Evolutionary conservation across 306 rosid species (phyloP).

Genomic region (Carpinus viminea): DNA sequence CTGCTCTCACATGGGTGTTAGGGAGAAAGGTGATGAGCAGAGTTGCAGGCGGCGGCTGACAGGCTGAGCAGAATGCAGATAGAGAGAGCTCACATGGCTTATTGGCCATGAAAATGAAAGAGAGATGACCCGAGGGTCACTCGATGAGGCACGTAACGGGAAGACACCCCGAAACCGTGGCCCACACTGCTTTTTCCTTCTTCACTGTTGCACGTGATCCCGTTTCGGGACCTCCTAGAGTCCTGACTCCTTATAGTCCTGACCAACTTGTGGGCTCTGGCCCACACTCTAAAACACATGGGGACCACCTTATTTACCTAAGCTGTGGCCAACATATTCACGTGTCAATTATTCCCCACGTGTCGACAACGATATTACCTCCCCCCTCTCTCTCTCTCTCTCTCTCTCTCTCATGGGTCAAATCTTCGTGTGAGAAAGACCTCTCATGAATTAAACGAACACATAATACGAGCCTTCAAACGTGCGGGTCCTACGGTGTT

Average conservation of each 20-base stretch:
- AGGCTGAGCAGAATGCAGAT: no score
- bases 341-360: slow-evolving; percentile 39
- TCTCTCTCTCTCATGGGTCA: not conserved
- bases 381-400: not conserved
- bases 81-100: not conserved
- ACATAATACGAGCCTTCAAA: not conserved
- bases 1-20: no score
- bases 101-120: not conserved
- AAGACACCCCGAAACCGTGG: not conserved
- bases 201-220: slow-evolving; percentile 34
- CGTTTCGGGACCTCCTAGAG: slow-evolving; percentile 8
- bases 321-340: slow-evolving; percentile 26
- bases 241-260: not conserved
- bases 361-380: slow-evolving; percentile 33
- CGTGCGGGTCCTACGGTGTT: slow-evolving; percentile 6
- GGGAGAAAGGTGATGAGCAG: no score
- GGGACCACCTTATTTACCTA: slow-evolving; percentile 23
- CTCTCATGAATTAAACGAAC: no score
- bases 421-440: slow-evolving; percentile 13
- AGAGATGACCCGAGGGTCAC: not conserved
- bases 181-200: not conserved
- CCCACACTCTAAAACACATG: slow-evolving; percentile 25
- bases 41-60: no score
- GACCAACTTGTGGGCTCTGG: slow-evolving; percentile 29
- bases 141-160: not conserved